Evolutionary conservation across 768 basidiomycete species (phyloP), one percentile per base, ranked within the genome.

Genomic region (Pleurotus djamor): DNA sequence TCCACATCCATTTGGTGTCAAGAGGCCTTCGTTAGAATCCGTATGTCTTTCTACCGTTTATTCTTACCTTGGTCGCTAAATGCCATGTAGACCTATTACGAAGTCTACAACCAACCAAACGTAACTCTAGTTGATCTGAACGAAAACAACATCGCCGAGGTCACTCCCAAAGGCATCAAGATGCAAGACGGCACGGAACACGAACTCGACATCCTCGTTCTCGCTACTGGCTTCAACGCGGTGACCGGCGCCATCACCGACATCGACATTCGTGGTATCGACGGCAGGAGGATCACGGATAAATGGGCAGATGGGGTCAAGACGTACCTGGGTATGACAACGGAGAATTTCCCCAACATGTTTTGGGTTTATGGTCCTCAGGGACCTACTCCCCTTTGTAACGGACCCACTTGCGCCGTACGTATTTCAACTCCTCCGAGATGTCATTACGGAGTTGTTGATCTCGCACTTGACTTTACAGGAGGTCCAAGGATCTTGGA

Each of bases 1-100:
- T 9, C 63, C 64, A 1, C 68, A 71, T 51, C 67, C 69, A 10
- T 68, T 71, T 16, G 68, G 67, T 35, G 52, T 58, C 3, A 71
- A 71, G 43, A 64, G 69, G 16, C 58, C 63, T 5, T 62, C 36
- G 12, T 59, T 69, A 3, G 68, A 69, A 57, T 61, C 65, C 12
- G 52, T 54, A n/a, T 13, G n/a, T 38, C 5, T 54, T 5, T 38
- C 9, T 17, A 5, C 14, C 12, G 13, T 17, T 8, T 9, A 48
- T 12, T 48, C 2, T 9, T 48, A 17, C 38, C 1, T 17, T 48
- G 8, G 8, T 8, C 8, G 4, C 47, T 48, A 17, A 48, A 9
- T 48, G 14, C 2, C 8, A 10, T 21, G 14, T 52, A 60, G 48
- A 49, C 51, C 5, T 62, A 60, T 35, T 62, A 35, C 48, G 61